Evolutionary conservation across 495 filamentous ascomycete genomes (phyloP).

Genomic region (Aspergillus baeticus): DNA sequence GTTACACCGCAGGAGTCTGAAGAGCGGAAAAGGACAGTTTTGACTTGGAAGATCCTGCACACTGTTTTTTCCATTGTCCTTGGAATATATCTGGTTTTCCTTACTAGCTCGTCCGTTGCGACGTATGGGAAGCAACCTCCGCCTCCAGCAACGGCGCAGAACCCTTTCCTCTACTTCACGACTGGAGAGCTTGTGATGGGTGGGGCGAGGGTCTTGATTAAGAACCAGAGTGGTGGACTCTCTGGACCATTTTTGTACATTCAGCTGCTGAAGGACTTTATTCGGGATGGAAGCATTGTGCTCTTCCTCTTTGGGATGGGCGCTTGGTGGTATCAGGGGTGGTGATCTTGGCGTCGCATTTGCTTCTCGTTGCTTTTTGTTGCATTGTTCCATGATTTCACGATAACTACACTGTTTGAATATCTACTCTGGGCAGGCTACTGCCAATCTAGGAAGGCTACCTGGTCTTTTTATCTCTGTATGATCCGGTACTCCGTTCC

Average conservation of each 20-base stretch:
- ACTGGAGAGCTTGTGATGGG: constrained; percentile 76
- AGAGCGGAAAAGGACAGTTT: constrained; percentile 43
- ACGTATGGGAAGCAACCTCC: constrained; percentile 48
- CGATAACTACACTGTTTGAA: neutral
- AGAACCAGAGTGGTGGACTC: constrained; percentile 45
- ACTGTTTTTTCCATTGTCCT: constrained; percentile 68
- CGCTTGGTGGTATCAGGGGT: constrained; percentile 59
- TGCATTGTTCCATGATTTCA: neutral
- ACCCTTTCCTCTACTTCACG: constrained; percentile 75
- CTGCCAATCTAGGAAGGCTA: too few relatives aligned
- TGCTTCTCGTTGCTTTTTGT: neutral
- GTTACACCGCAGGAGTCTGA: constrained; percentile 31
- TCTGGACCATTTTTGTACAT: constrained; percentile 51
- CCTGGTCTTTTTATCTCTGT: too few relatives aligned
- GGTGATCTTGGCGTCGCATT: constrained; percentile 16
- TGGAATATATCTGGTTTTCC: constrained; percentile 62
- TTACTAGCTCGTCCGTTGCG: constrained; percentile 36
- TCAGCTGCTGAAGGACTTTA: constrained; percentile 53
- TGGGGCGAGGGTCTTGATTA: constrained; percentile 62
- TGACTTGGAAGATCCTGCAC: constrained; percentile 77
- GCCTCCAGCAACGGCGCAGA: constrained; percentile 64
- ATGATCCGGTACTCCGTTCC: too few relatives aligned
- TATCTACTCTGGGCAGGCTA: too few relatives aligned
- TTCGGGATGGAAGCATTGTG: constrained; percentile 70
- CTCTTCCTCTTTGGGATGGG: constrained; percentile 76